These are phyloP conservation scores for Mediolabrus comicus DNA, from an alignment of 108 stramenopile species.

Conservation along the genomic window DNA sequence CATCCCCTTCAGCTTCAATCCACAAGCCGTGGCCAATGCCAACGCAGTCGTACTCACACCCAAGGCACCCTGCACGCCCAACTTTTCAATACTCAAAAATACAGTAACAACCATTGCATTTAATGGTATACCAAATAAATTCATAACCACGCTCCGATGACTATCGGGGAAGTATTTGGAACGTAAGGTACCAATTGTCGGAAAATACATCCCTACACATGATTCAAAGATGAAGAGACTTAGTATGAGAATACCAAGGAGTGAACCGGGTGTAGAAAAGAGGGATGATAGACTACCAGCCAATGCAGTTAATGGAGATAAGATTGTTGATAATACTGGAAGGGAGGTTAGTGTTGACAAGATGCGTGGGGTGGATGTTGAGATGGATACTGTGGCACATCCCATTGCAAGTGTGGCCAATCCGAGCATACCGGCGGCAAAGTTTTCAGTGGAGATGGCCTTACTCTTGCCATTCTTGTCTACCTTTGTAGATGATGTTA, in stretches of 20 bases:
- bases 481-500: conserved; percentile 42
- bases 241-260: conserved; percentile 34
- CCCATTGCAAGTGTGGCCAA: conserved; percentile 88
- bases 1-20: conserved; percentile 53
- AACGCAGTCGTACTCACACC: conserved; percentile 75
- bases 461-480: conserved; percentile 45
- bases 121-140: conserved; percentile 93
- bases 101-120: conserved; percentile 92
- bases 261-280: conserved; percentile 35
- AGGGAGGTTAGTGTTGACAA: conserved; percentile 19
- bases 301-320: conserved; percentile 28
- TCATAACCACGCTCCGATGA: conserved; percentile 94
- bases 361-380: conserved; percentile 10
- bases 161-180: conserved; percentile 95
- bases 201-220: conserved; percentile 97
- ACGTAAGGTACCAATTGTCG: conserved; percentile 92
- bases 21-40: conserved; percentile 74
- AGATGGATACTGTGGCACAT: conserved; percentile 59
- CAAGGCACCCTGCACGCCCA: conserved; percentile 84
- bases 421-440: conserved; percentile 71
- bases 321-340: conserved; percentile 35
- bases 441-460: conserved; percentile 71
- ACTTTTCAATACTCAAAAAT: conserved; percentile 81
- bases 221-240: conserved; percentile 95
- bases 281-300: conserved; percentile 33